A percentile compares a stretch with the other conserved stretches of the same genome.
phyloP scores from a whole-genome alignment of 164 flowering plant species.

The Taxillus chinensis region DNA sequence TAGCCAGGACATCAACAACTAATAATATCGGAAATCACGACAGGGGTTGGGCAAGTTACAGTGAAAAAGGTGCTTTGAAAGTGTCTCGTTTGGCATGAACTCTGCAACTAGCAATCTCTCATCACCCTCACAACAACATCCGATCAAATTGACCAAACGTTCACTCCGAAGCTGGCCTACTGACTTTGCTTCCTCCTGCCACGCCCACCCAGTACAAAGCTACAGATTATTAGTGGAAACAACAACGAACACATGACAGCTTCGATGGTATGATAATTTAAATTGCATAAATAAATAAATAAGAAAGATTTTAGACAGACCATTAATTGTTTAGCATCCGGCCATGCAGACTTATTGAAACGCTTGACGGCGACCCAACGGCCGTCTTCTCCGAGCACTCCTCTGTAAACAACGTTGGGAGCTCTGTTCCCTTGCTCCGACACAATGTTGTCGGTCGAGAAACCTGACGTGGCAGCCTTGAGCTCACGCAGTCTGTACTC shows the following conservation, averaged over 20 bases:
- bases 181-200: background rate
- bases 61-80: conserved; percentile 3
- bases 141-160: conserved; percentile 29
- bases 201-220: too few relatives aligned
- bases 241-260: conserved; percentile 12
- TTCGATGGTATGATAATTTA: conserved; percentile 34
- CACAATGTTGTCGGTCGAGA: conserved; percentile 32
- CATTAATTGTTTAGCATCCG: conserved; percentile 43
- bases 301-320: conserved; percentile 7
- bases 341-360: conserved; percentile 50
- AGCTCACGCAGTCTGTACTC: conserved; percentile 34
- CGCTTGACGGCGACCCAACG: conserved; percentile 42
- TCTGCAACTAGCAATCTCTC: conserved; percentile 38
- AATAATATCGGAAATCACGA: too few relatives aligned
- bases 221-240: too few relatives aligned
- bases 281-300: background rate
- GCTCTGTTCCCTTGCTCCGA: conserved; percentile 60
- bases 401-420: conserved; percentile 41
- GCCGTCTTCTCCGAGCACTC: conserved; percentile 26
- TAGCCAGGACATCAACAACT: too few relatives aligned
- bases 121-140: conserved; percentile 37
- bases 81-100: conserved; percentile 5
- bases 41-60: background rate
- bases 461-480: conserved; percentile 32
- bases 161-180: conserved; percentile 13